Evolutionary conservation across 352 stramenopile species (phyloP), one percentile per base, ranked within the genome.

Genomic region (Globisporangium camurandrum): DNA sequence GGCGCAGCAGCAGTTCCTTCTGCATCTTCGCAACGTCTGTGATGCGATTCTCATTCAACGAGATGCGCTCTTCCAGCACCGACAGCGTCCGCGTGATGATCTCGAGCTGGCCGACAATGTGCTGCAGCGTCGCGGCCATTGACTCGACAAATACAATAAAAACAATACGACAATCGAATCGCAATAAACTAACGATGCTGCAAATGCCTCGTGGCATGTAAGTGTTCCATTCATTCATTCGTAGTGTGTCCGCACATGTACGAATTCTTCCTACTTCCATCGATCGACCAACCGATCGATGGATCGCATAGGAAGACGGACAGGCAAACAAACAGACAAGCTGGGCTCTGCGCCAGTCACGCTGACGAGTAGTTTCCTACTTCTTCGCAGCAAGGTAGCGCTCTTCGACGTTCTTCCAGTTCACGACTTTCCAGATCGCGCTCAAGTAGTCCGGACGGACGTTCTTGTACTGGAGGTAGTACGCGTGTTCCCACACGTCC

Each of bases 391-490:
- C 74, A 16, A 77, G 54, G 66, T 75, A 88, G 51, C 78, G 76
- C 56, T 93, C 74, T 59, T 84, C 73, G 20, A 93, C 78, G 64
- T 91, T 92, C 58, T 97, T 84, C 94, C 94, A 98, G 80, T 98
- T 94, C 58, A 97, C 84, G 52, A 98, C 78, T 56, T 97, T 77
- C 81, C 86, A 97, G 57, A 97, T 95, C 34, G 78, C 75, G 57
- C 90, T 97, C 30, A 98, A 79, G 74, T 98, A 98, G 74, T 95
- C 88, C 3, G 92, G 88, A 45, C 91, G 75, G 22, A 98, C 89
- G 72, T 98, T 98, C 64, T 97, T 96, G 73, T 98, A 98, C 70
- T 98, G 84, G 34, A 98, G 68, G 80, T 98, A 98, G 71, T 97
- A 98, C 28, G 92, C 90, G 69, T 92, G 81, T 64, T 98, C 95